These are phyloP conservation scores for Colletotrichum tropicicola DNA, from an alignment of 2,329 filamentous ascomycete genomes.

Conservation along the genomic window DNA sequence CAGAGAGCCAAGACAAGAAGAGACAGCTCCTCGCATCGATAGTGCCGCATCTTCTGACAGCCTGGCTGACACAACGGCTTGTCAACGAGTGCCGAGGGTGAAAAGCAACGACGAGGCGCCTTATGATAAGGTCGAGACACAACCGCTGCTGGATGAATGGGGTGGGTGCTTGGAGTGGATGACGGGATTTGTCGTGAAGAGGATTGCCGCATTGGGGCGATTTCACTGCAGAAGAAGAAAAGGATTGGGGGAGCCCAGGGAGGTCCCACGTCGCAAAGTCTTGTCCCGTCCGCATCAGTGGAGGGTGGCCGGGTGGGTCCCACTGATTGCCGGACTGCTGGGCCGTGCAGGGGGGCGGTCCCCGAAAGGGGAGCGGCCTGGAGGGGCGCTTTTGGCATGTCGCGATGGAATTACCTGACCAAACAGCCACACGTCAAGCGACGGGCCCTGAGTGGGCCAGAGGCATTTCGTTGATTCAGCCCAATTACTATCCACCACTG, in stretches of 20 bases:
- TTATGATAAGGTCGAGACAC: slow-evolving; percentile 22
- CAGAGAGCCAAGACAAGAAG: background rate
- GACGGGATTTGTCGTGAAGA: slow-evolving; percentile 20
- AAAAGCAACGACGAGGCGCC: background rate
- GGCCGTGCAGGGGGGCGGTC: slow-evolving; percentile 25
- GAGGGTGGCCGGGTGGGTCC: slow-evolving; percentile 4
- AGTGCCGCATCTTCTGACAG: background rate
- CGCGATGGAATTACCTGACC: slow-evolving; percentile 4
- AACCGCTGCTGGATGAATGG: background rate
- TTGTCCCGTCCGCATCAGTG: slow-evolving; percentile 26
- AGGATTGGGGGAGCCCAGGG: slow-evolving; percentile 6
- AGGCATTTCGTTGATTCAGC: slow-evolving; percentile 32
- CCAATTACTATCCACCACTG: slow-evolving; percentile 30
- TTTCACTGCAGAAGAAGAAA: slow-evolving; percentile 9
- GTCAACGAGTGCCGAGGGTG: background rate
- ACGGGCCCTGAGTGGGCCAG: slow-evolving; percentile 27
- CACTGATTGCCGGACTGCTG: slow-evolving; percentile 27
- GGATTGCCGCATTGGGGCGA: slow-evolving; percentile 22
- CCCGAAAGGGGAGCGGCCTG: too few relatives aligned
- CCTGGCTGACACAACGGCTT: background rate
- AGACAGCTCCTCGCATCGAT: background rate
- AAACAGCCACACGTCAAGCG: slow-evolving; percentile 25
- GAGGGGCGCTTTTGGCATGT: background rate
- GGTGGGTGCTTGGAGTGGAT: background rate
- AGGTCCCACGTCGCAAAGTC: slow-evolving; percentile 20